Base-by-base conservation (phyloP, 78 protist genomes). In the Dictyostelium capitatum region DNA sequence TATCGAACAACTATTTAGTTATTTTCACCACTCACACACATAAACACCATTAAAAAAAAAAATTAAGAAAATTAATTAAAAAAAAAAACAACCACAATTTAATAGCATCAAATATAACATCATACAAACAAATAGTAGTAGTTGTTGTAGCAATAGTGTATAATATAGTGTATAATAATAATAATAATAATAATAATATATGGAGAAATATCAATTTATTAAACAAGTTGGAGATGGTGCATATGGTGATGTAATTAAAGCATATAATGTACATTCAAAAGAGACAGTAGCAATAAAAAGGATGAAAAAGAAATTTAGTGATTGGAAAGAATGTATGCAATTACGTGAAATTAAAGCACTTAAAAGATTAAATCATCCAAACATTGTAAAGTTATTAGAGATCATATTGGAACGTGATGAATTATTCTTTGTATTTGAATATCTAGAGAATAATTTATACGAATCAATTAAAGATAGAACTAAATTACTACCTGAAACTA, bases 361-460 rank as follows among this genome's bases (percentile, higher is more conserved):
- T 19, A 90, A 96, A 53, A 97, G 98, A 80, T 77, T 99, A 72
- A 83, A 93, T 70, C 99, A 98, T 75, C 99, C 99, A 5, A 98
- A 98, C 91, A 96, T 99, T n/a, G 98, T 99, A 59, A 87, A 95
- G 85, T 95, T 99, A 25, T 70, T 84, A n/a, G 99, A 98, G 81
- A 99, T 99, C 9, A 96, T 99, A 20, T 96, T 99, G 6, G 98
- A 98, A 79, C 73, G 95, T 32, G 97, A 99, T 80, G 96, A 89
- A 28, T 95, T 99, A 19, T 97, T 75, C 84, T 97, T 99, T 28
- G 99, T 99, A 3, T 98, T 99, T 59, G 99, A 98, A 79, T 98
- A 79, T 65, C 94, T 98, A 90, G 99, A 97, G 54, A 59, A 80
- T 28, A 97, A 99, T 77, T 81, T 98, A n/a, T 91, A 95, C 17